Base-by-base conservation (phyloP, 768 basidiomycete species). In the Tubosaeta brunneosetosa region DNA sequence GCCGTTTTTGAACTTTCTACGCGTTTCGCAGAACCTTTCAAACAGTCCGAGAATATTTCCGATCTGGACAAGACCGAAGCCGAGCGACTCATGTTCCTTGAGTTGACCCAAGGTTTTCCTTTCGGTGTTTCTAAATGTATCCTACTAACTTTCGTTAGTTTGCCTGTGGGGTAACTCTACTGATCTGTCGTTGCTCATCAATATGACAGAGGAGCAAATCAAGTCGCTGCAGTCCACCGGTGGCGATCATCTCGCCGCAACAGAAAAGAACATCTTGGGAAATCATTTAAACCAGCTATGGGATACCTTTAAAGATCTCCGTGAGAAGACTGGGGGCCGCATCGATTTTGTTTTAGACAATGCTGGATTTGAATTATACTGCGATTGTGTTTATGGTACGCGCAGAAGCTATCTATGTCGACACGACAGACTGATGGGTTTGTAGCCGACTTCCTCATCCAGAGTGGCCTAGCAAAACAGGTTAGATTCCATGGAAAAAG, bases 161-260 rank as follows among this genome's bases (percentile, higher is more conserved):
- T 95, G 93, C 66, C 78, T 95, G 12, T 97, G 94, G 94, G 94
- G 94, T 14, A 97, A 97, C 72, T 93, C 94, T 9, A 97, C 94
- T 46, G 94, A 97, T 70, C 77, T 97, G 46, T 95, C 93, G 3
- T 79, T 97, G 34, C 77, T 97, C 53, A 97, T 97, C 70, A 91
- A 97, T 72, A 95, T 97, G 94, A 89, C 89, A 7, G 94, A 97
- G 71, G 94, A 97, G 29, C 94, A 97, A 68, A 97, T 97, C 73
- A 94, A 93, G 68, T 82, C 86, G 43, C 78, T 97, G n/a, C 94
- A 97, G 66, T 94, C 93, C 13, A 95, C 94, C 16, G 94, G 94
- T 11, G 92, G 93, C n/a, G 94, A 93, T 43, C 84, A 91, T 55
- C 84, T 97, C 42, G 94, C 94, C 3, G 91, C 92, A 2, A 94